Base-by-base conservation (phyloP, 1,284 basidiomycete species). In the Coniophora puteana region DNA sequence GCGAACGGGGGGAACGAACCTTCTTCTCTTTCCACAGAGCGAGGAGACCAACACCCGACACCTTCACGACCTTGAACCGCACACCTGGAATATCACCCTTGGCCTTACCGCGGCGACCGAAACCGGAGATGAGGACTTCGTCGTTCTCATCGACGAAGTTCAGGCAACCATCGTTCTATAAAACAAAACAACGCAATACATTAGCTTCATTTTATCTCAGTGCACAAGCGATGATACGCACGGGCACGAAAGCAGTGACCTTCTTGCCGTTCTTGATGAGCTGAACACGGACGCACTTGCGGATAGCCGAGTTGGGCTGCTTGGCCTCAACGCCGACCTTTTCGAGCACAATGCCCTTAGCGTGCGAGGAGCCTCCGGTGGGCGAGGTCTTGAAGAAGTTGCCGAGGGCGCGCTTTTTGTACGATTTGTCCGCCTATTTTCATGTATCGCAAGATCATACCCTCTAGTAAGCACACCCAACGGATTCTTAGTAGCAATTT, bases 221-320 rank as follows among this genome's bases (percentile, higher is more conserved):
- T 2, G 14, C 18, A 20, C 6, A 21, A 17, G 27, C 24, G 41
- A 38, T 38, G 39, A 42, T 11, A 71, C 79, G 51, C 55, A 80
- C 78, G 26, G 78, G 78, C 23, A 80, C 78, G 67, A 66, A 95
- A 59, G 92, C 92, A 49, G 93, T 94, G 63, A 94, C 93, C 74
- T 99, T 98, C 89, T 99, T 99, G 61, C 96, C 96, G 78, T 99
- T 99, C 84, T 99, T 99, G 74, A 99, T 99, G 61, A 99, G 81
- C 67, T 99, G 96, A 50, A 99, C 96, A 77, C 96, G 92, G 56
- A 99, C 96, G 79, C 96, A 99, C 74, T 99, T 99, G 72, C 96
- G 93, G 69, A 99, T 98, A 67, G 96, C 96, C 65, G 96, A 99
- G 83, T 99, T 99, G 73, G 96, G 96, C 68, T 96, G 92, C 74